phyloP scores from a whole-genome alignment of 768 basidiomycete species.

The Naganishia kalamii region DNA sequence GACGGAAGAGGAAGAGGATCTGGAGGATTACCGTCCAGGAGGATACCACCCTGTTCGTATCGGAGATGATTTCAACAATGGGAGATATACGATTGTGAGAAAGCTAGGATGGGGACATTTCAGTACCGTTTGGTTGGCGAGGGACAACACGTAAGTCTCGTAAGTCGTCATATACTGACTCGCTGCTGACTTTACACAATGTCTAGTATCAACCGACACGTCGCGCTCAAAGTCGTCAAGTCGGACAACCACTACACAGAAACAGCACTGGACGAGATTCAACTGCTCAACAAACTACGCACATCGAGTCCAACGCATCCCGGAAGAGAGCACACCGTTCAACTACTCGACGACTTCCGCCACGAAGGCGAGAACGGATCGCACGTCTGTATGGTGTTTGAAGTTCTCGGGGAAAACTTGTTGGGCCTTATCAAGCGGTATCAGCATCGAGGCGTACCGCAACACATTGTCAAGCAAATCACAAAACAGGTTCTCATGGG shows the following conservation, averaged over 20 bases:
- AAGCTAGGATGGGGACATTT: slow-evolving; percentile 65
- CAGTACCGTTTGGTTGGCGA: slow-evolving; percentile 47
- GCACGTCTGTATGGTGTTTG: slow-evolving; percentile 99
- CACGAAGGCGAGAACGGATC: slow-evolving; percentile 94
- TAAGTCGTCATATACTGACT: background rate
- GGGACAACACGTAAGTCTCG: slow-evolving; percentile 45
- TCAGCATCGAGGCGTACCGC: slow-evolving; percentile 95
- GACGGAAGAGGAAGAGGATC: slow-evolving; percentile 60
- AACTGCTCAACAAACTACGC: slow-evolving; percentile 89
- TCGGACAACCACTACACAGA: slow-evolving; percentile 95
- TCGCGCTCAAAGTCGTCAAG: slow-evolving; percentile 98
- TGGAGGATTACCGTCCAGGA: slow-evolving; percentile 70
- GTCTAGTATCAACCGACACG: slow-evolving; percentile 81
- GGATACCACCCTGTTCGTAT: slow-evolving; percentile 65
- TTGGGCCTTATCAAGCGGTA: slow-evolving; percentile 92
- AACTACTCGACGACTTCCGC: slow-evolving; percentile 92
- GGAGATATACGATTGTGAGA: slow-evolving; percentile 74
- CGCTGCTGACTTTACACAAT: background rate
- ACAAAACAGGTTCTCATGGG: slow-evolving; percentile 93
- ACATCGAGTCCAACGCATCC: slow-evolving; percentile 74
- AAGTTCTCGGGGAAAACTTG: slow-evolving; percentile 94
- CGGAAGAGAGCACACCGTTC: slow-evolving; percentile 89
- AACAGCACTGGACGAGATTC: slow-evolving; percentile 97
- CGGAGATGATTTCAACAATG: slow-evolving; percentile 73
- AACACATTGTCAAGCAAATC: slow-evolving; percentile 86